Evolutionary conservation across 2,329 filamentous ascomycete genomes (phyloP).

Genomic region (Verticillium tricorpus): DNA sequence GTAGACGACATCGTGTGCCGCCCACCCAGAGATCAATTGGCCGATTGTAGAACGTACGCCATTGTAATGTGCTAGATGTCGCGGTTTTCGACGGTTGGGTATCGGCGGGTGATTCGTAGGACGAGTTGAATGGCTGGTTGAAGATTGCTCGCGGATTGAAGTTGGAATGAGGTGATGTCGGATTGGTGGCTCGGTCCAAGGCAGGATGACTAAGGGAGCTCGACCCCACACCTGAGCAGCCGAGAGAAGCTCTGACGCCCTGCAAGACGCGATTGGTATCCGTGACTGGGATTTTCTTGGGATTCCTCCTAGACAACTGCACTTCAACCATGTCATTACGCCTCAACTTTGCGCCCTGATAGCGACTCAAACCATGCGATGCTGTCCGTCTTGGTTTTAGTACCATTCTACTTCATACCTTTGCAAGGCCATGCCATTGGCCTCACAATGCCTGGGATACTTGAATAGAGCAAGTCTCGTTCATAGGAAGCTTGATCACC

Average conservation of each 20-base stretch:
- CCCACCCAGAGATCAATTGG: background rate
- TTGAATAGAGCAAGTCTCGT: slow-evolving; percentile 17
- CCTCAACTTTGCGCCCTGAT: background rate
- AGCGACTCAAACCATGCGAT: background rate
- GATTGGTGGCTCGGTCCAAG: slow-evolving; percentile 2
- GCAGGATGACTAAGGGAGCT: background rate
- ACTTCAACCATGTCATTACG: background rate
- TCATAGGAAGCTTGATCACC: slow-evolving; percentile 6
- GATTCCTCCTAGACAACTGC: background rate
- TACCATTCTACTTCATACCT: background rate
- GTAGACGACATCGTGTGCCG: background rate
- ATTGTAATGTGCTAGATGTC: background rate
- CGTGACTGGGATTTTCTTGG: background rate
- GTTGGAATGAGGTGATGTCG: slow-evolving; percentile 3
- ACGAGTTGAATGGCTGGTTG: background rate
- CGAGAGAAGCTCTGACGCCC: background rate
- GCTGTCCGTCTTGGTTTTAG: background rate
- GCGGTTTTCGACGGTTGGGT: background rate
- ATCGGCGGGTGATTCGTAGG: background rate
- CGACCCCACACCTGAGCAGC: background rate
- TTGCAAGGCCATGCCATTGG: slow-evolving; percentile 14
- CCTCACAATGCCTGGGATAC: slow-evolving; percentile 13
- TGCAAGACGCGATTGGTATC: background rate
- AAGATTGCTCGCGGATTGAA: background rate
- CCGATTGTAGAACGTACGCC: background rate